Conservation (phyloP, 139 green algal species). For the Micromonas commoda region DNA sequence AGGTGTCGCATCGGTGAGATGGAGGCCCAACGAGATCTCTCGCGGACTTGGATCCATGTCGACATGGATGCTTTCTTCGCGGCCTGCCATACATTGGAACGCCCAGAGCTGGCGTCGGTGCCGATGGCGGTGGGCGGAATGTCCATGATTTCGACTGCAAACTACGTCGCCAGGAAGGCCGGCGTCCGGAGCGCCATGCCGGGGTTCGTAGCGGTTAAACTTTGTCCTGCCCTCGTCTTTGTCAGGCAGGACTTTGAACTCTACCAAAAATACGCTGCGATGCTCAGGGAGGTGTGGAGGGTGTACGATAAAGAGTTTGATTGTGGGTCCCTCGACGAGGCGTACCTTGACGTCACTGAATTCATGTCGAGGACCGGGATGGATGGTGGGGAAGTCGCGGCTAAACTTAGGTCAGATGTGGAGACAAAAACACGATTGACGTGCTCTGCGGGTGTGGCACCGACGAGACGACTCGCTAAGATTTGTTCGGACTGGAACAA, state of each 20-base stretch:
- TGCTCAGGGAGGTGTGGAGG: constrained; percentile 25
- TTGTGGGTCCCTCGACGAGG: constrained; percentile 43
- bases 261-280: neutral
- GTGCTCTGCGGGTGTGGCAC: constrained; percentile 40
- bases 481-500: constrained; percentile 53
- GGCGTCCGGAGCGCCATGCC: constrained; percentile 49
- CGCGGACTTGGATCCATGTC: constrained; percentile 62
- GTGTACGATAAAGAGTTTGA: constrained; percentile 48
- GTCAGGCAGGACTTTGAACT: constrained; percentile 39
- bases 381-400: constrained; percentile 27
- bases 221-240: constrained; percentile 41
- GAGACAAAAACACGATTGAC: constrained; percentile 37
- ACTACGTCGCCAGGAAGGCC: constrained; percentile 50
- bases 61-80: constrained; percentile 94
- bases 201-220: constrained; percentile 44
- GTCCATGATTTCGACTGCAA: constrained; percentile 47
- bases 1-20: constrained; percentile 25
- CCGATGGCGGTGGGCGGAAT: constrained; percentile 39
- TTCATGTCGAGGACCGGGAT: constrained; percentile 15
- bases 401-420: constrained; percentile 40
- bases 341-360: constrained; percentile 47
- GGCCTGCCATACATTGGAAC: constrained; percentile 31
- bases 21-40: constrained; percentile 52
- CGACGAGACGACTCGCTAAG: constrained; percentile 48
- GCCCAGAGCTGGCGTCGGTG: constrained; percentile 23